A percentile compares a stretch with the other conserved stretches of the same genome.
phyloP scores from a whole-genome alignment of 257 asterid species.

The Solanum appendiculatum region DNA sequence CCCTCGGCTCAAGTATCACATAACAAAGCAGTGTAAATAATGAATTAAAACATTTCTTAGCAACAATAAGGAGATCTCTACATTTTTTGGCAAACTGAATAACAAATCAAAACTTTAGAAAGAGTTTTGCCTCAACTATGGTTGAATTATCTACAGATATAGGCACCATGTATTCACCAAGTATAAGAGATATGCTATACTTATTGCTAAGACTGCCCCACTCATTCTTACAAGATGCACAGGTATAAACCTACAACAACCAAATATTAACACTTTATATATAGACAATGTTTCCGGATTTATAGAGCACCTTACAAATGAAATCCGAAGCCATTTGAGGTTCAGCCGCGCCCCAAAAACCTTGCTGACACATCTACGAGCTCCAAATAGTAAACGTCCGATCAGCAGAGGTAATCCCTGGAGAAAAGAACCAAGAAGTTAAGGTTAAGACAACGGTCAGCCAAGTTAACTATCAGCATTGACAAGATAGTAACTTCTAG shows the following conservation, averaged over 20 bases:
- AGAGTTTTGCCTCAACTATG: neutral
- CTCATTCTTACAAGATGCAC: constrained; percentile 1
- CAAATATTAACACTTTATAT: neutral
- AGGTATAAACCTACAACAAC: neutral
- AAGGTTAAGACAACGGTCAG: neutral
- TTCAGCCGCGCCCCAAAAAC: neutral
- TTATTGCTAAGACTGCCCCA: neutral
- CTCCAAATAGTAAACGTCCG: neutral
- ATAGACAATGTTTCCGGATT: neutral
- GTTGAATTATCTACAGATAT: neutral
- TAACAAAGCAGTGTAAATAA: neutral
- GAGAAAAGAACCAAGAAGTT: neutral
- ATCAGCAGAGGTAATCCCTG: neutral
- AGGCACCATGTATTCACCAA: neutral
- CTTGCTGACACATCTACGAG: neutral
- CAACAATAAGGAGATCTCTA: neutral
- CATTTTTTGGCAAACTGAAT: neutral
- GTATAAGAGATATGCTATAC: neutral
- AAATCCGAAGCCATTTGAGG: neutral
- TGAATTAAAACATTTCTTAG: neutral
- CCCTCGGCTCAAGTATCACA: neutral
- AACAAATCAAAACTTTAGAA: neutral
- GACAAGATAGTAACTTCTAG: neutral
- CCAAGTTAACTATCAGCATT: neutral
- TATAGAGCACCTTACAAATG: neutral